These are phyloP conservation scores for Xylaria hypoxylon DNA, from an alignment of 2,329 filamentous ascomycete species.

Conservation along the genomic window DNA sequence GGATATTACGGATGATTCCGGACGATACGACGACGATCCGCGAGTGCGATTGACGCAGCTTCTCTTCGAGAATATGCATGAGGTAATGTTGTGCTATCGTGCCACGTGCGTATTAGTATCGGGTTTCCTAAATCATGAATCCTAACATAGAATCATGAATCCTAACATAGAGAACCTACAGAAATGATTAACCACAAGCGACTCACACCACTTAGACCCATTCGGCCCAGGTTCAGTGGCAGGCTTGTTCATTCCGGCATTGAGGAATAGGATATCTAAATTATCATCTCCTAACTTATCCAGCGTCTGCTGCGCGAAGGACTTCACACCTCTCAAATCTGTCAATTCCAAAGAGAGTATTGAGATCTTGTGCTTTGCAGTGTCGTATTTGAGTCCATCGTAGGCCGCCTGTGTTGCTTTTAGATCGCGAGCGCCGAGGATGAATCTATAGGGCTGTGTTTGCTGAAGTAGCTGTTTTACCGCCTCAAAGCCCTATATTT, in stretches of 20 bases:
- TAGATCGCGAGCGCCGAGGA: slow-evolving; percentile 61
- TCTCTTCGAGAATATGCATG: slow-evolving; percentile 60
- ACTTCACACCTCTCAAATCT: slow-evolving; percentile 57
- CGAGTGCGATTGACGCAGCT: slow-evolving; percentile 58
- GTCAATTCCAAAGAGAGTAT: slow-evolving; percentile 62
- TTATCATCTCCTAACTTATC: slow-evolving; percentile 55
- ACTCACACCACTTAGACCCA: slow-evolving; percentile 62
- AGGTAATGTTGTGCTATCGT: slow-evolving; percentile 64
- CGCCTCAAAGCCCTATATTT: slow-evolving; percentile 1
- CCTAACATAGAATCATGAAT: neutral
- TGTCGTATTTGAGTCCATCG: slow-evolving; percentile 56
- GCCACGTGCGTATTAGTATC: neutral
- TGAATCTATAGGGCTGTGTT: slow-evolving; percentile 58
- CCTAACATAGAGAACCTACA: slow-evolving; percentile 51
- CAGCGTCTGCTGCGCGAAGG: slow-evolving; percentile 59
- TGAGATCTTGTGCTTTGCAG: slow-evolving; percentile 53
- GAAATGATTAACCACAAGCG: slow-evolving; percentile 64
- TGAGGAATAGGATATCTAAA: slow-evolving; percentile 62
- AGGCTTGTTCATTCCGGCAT: slow-evolving; percentile 55
- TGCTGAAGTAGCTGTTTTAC: slow-evolving; percentile 62
- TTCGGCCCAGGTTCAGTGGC: slow-evolving; percentile 52
- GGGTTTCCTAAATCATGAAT: neutral
- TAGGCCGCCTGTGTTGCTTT: slow-evolving; percentile 55
- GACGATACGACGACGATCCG: slow-evolving; percentile 64
- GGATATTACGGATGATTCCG: slow-evolving; percentile 57